Base-by-base conservation (phyloP, 306 rosid genomes). In the Fagus sylvatica region DNA sequence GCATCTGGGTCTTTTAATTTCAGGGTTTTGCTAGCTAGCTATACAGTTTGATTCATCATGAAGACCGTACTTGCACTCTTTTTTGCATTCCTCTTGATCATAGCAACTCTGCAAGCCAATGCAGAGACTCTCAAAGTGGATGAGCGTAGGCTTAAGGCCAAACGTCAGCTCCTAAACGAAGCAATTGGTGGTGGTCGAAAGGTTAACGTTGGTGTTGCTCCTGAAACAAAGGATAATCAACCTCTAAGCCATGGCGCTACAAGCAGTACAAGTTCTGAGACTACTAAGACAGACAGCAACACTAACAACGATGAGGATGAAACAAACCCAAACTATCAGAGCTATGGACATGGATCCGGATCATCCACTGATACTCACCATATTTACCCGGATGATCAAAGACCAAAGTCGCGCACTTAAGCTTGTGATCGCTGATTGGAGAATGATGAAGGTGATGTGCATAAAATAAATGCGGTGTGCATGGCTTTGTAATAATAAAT, bases 21-120 rank as follows among this genome's bases (percentile, higher is more conserved):
- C 54, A 65, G 54, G 43, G 19, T 37, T 48, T 42, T 22, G 28
- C 28, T 22, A 22, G 28, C 28, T 22, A 22, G 55, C 17, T n/a
- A 37, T 4, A 15, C 30, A 33, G 61, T 22, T 16, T 5, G 46
- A 32, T 32, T 22, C 22, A 56, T 41, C 54, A 73, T 69, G 74
- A 68, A 28, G 69, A 73, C 57, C 60, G 19, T 79, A 7, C 7
- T 19, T 66, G 70, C 15, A 56, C 12, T 65, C 4, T 11, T 60
- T 43, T 74, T 41, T 66, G 74, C 69, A 7, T 73, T 65, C 39
- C 22, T 65, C 51, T 11, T 79, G 69, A 65, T 64, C 19, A 28
- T 43, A 53, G 60, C 74, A 3, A 40, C 61, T 10, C 34, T 72
- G 46, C 36, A 72, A 51, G 46, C 73, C 30, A 48, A 39, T 60